These are phyloP conservation scores for Elongisporangium prolatum DNA, from an alignment of 352 stramenopile species.

Conservation along the genomic window DNA sequence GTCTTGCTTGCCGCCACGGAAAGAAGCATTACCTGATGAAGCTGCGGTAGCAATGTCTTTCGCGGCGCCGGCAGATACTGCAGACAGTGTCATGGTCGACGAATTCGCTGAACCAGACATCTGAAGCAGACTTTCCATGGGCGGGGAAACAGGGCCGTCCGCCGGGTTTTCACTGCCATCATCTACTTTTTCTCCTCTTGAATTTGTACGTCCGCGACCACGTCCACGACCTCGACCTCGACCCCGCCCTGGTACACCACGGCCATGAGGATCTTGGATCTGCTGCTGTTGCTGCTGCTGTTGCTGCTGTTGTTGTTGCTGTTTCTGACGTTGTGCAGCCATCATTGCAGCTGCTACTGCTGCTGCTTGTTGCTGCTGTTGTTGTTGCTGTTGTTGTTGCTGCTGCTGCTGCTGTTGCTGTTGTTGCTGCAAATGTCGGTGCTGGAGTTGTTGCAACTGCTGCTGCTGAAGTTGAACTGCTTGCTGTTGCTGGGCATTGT, in stretches of 20 bases:
- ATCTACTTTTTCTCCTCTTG: constrained; percentile 21
- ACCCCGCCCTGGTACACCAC: constrained; percentile 18
- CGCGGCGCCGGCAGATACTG: constrained; percentile 2
- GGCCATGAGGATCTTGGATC: neutral
- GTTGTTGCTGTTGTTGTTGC: constrained; percentile 42
- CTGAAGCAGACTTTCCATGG: constrained; percentile 29
- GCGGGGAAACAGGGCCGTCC: constrained; percentile 14
- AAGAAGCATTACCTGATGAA: constrained; percentile 12
- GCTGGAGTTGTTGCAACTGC: constrained; percentile 22
- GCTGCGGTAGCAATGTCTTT: neutral
- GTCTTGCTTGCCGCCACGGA: constrained; percentile 10
- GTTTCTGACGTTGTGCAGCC: constrained; percentile 25
- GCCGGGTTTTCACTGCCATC: constrained; percentile 23
- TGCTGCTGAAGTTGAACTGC: constrained; percentile 34
- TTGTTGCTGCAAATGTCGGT: constrained; percentile 20
- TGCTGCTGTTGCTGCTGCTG: constrained; percentile 18
- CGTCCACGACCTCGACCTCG: constrained; percentile 8
- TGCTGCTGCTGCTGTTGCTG: constrained; percentile 28
- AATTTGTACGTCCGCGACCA: constrained; percentile 8
- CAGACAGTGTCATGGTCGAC: neutral
- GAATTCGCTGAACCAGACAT: constrained; percentile 13
- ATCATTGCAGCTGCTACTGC: constrained; percentile 22
- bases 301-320: constrained; percentile 25
- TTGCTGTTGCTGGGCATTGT: constrained; percentile 30
- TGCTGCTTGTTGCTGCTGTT: constrained; percentile 43